Conservation (phyloP, 2,329 filamentous ascomycete species). For the Cytospora mali region DNA sequence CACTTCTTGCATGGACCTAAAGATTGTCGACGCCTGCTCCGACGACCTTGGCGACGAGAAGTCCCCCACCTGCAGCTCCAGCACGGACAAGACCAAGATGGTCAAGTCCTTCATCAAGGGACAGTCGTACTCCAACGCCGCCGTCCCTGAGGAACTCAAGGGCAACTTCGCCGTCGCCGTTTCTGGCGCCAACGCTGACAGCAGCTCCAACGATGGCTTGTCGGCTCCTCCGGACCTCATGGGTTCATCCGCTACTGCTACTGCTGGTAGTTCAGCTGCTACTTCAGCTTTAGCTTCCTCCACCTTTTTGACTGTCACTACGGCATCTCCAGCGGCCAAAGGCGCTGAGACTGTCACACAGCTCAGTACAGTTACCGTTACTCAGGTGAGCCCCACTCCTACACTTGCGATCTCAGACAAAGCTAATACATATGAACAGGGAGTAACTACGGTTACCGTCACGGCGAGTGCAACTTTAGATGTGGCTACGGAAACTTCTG, state of each 20-base stretch:
- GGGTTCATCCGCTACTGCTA: background rate
- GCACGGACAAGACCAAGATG: slow-evolving; percentile 30
- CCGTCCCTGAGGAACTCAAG: slow-evolving; percentile 49
- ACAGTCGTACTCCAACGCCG: slow-evolving; percentile 47
- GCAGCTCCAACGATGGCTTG: slow-evolving; percentile 26
- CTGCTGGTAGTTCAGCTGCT: slow-evolving; percentile 7
- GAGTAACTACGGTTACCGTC: slow-evolving; percentile 19
- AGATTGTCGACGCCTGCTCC: slow-evolving; percentile 36
- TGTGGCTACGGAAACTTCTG: no score
- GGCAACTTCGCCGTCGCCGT: slow-evolving; percentile 50
- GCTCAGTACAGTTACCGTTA: slow-evolving; percentile 26
- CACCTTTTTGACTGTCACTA: slow-evolving; percentile 26
- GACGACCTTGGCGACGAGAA: slow-evolving; percentile 44
- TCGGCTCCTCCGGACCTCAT: slow-evolving; percentile 22
- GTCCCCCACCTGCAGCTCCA: slow-evolving; percentile 39
- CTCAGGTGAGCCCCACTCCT: slow-evolving; percentile 9
- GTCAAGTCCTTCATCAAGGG: slow-evolving; percentile 38
- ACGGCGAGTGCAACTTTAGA: background rate
- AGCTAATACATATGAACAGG: slow-evolving; percentile 9
- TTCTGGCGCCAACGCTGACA: slow-evolving; percentile 17
- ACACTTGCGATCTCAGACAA: background rate
- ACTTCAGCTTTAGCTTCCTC: slow-evolving; percentile 17
- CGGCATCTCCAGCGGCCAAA: background rate
- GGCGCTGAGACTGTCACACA: slow-evolving; percentile 13
- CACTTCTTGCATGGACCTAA: slow-evolving; percentile 48